Evolutionary conservation across 345 rosid species (phyloP), one percentile per base, ranked within the genome.

Genomic region (Populus davidiana): DNA sequence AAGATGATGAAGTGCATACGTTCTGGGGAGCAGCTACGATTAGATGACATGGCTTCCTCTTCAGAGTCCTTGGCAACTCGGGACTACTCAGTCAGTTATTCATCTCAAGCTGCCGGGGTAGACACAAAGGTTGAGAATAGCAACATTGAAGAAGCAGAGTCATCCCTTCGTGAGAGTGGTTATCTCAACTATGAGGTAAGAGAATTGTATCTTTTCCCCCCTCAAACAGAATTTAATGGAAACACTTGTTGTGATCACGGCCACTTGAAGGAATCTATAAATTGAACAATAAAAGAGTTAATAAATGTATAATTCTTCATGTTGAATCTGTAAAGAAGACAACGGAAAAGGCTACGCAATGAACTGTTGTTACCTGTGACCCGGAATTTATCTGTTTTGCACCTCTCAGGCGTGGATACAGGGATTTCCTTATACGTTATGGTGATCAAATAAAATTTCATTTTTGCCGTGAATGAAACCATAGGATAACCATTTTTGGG

Each of bases 101-200:
- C 95, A 1, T 88, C 93, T 78, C 83, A 90, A 68, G 83, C 91
- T 70, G 91, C 86, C 65, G 95, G 89, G 69, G 68, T 78, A 59
- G 95, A 89, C 50, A 8, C 84, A 49, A 91, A 88, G 86, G 78
- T 84, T 74, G 95, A 91, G 65, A 87, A 83, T 68, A 91, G 91
- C 79, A 91, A 89, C 81, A 91, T 91, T 66, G 95, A 91, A 80
- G 93, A 91, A 85, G 95, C 95, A 1, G 95, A 91, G 82, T 91
- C 91, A 47, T 85, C 93, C 75, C 93, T 91, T 76, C 91, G 95
- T 2, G 95, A 91, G 77, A 91, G 93, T n/a, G 93, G 95, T 69
- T 89, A 85, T 76, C 89, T 91, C 62, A 91, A 89, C 87, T 89
- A 91, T 72, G 95, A 91, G 90, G 95, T 89, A 33, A 10, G 10